Percentiles rank a stretch among this genome's conserved stretches.
Evolutionary conservation across 2,329 filamentous ascomycete species (phyloP).

Genomic region (Aureobasidium leucospermi): DNA sequence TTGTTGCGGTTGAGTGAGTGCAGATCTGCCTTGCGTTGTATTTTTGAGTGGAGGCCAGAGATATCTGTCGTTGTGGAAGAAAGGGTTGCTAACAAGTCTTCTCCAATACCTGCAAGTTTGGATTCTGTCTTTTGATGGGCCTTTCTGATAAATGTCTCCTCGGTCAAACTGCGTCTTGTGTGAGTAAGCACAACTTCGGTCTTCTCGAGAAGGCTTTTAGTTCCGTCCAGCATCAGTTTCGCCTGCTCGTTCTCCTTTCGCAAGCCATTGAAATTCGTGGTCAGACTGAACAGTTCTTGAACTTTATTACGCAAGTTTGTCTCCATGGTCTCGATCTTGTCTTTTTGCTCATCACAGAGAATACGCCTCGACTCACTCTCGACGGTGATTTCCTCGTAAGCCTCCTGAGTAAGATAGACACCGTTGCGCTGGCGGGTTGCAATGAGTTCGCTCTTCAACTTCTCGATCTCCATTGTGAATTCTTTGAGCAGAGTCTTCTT

Average conservation of each 20-base stretch:
- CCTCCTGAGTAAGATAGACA: conserved; percentile 83
- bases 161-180: conserved; percentile 67
- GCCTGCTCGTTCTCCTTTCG: conserved; percentile 86
- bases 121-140: conserved; percentile 82
- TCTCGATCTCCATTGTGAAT: conserved; percentile 88
- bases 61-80: conserved; percentile 73
- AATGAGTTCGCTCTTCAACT: conserved; percentile 87
- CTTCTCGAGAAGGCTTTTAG: conserved; percentile 73
- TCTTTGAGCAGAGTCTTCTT: conserved; percentile 90
- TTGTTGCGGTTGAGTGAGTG: conserved; percentile 69
- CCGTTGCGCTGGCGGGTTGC: conserved; percentile 89
- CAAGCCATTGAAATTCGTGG: conserved; percentile 76
- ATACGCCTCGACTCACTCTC: conserved; percentile 90
- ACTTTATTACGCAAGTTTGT: conserved; percentile 85
- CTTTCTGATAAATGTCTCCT: conserved; percentile 71
- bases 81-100: conserved; percentile 69
- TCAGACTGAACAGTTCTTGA: conserved; percentile 82
- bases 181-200: conserved; percentile 76
- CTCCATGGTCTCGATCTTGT: conserved; percentile 89
- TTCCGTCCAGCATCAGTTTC: conserved; percentile 64
- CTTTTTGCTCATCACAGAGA: conserved; percentile 82
- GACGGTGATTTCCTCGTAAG: conserved; percentile 83
- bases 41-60: conserved; percentile 74
- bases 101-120: conserved; percentile 65
- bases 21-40: conserved; percentile 75